Evolutionary conservation across 2,329 filamentous ascomycete genomes (phyloP).

Genomic region (Ceratocystis smalleyi): DNA sequence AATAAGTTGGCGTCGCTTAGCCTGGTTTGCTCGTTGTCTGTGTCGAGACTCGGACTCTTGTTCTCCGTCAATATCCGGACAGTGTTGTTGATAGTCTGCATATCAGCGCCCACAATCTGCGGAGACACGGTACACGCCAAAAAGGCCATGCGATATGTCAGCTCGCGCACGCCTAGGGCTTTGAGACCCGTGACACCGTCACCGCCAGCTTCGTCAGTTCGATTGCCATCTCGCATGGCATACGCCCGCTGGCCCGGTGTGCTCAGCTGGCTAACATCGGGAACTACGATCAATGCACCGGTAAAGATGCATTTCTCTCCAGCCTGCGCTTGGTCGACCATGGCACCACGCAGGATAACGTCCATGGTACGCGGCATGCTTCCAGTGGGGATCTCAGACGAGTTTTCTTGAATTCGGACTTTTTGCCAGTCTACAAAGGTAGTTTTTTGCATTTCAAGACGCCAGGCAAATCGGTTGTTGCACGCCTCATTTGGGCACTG

Average conservation of each 20-base stretch:
- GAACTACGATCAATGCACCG: conserved; percentile 86
- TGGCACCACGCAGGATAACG: conserved; percentile 87
- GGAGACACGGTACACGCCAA: conserved; percentile 90
- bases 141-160: conserved; percentile 94
- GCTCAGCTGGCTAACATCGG: conserved; percentile 87
- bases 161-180: conserved; percentile 78
- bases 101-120: conserved; percentile 53
- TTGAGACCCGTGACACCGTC: conserved; percentile 79
- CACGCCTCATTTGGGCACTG: conserved; percentile 84
- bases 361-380: conserved; percentile 99
- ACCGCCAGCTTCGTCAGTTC: conserved; percentile 67
- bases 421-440: conserved; percentile 99
- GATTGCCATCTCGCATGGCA: conserved; percentile 67
- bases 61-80: conserved; percentile 49
- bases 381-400: conserved; percentile 91
- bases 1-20: conserved; percentile 13
- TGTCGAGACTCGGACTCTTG: conserved; percentile 40
- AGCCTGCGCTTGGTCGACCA: conserved; percentile 92
- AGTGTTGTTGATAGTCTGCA: conserved; percentile 25
- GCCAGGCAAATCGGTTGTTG: conserved; percentile 83
- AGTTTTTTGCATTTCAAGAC: conserved; percentile 88
- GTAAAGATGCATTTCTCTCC: conserved; percentile 98
- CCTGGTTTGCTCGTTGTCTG: conserved; percentile 18
- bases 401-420: conserved; percentile 95
- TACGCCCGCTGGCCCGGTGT: conserved; percentile 74